A percentile compares a stretch with the other conserved stretches of the same genome.
phyloP scores from a whole-genome alignment of 371 early-diverging fungal genomes.

The Neoconidiobolus thromboides region DNA sequence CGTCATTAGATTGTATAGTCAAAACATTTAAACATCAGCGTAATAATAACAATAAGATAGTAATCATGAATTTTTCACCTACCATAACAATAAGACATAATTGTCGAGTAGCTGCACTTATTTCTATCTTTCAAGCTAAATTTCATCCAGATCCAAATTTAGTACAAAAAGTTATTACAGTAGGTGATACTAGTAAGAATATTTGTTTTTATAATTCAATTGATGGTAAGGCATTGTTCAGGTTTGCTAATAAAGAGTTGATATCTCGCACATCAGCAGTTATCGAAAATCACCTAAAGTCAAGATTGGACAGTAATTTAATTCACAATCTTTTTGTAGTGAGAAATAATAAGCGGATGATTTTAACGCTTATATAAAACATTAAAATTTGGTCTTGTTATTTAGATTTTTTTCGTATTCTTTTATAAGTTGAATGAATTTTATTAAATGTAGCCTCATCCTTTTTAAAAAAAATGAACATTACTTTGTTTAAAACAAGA shows the following conservation, averaged over 20 bases:
- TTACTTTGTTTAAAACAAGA: no score
- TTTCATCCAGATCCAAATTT: constrained; percentile 33
- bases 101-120: constrained; percentile 25
- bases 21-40: constrained; percentile 22
- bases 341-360: no score
- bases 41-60: no score
- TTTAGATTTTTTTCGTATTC: no score
- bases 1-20: constrained; percentile 45
- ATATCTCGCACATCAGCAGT: constrained; percentile 6
- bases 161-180: constrained; percentile 24
- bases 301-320: not conserved
- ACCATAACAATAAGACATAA: not conserved
- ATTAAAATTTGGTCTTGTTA: no score
- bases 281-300: not conserved
- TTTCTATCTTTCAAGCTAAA: constrained; percentile 44
- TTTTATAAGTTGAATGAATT: no score
- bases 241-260: not conserved
- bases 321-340: no score
- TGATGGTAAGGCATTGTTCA: not conserved
- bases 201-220: constrained; percentile 30
- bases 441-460: no score
- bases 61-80: no score
- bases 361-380: no score
- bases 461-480: no score
- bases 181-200: constrained; percentile 49